Base-by-base conservation (phyloP, 75 land plant species). In the Selaginella moellendorffii region DNA sequence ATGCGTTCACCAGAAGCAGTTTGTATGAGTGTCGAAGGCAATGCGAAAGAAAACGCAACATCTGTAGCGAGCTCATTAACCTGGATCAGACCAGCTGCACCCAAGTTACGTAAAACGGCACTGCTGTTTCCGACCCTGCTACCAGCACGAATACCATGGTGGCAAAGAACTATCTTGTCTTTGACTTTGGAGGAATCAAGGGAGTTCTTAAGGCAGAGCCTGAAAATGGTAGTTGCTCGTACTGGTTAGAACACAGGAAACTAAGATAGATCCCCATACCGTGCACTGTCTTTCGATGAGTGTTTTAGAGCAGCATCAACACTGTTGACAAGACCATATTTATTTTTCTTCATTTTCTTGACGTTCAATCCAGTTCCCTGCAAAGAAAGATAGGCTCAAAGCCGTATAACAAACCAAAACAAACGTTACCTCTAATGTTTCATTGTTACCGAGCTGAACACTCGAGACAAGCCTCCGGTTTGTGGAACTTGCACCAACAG, bases 401-500 rank as follows among this genome's bases (percentile, higher is more conserved):
- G n/a, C n/a, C n/a, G n/a, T n/a, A n/a, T n/a, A n/a, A n/a, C n/a
- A n/a, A n/a, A n/a, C n/a, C n/a, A n/a, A n/a, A n/a, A n/a, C n/a
- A n/a, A n/a, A n/a, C n/a, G n/a, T 26, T 31, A 70, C 72, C 20
- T 28, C 24, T 63, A 60, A 63, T 21, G 29, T 64, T 25, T 14
- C 31, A 28, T 63, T 27, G 72, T 64, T 63, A 21, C 68, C 72
- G 29, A 70, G 72, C 18, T 64, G 9, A 2, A 58, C 26, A 54
- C 31, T n/a, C 18, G 73, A 27, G 31, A 20, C 1, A n/a, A 56
- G 63, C 12, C 29, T 21, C 18, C 73, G 61, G 29, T 71, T 66
- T 14, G 53, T 65, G 27, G 70, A 46, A 22, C 62, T 58, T 1
- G 73, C 73, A 27, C 58, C 73, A 26, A 67, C 73, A 0, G 73